Percentiles rank a stretch among this genome's conserved stretches.
These are phyloP conservation scores for Cercophora scortea DNA, from an alignment of 495 filamentous ascomycete genomes.

Conservation along the genomic window DNA sequence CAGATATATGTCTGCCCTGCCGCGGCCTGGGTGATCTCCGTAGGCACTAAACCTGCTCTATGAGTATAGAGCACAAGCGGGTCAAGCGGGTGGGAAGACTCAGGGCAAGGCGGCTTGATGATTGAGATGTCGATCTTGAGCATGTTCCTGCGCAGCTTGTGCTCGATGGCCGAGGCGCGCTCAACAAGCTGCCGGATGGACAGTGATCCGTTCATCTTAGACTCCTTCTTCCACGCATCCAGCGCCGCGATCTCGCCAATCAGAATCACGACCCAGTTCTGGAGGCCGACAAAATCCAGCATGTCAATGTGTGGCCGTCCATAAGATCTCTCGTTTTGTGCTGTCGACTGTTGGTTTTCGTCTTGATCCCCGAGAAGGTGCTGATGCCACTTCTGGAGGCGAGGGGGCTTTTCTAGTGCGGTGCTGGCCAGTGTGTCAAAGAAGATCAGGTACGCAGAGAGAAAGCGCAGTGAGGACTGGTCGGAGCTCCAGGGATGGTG, in stretches of 20 bases:
- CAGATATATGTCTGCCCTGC: slow-evolving; percentile 29
- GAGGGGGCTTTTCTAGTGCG: slow-evolving; percentile 29
- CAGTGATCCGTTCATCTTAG: slow-evolving; percentile 32
- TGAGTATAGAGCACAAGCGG: slow-evolving; percentile 5
- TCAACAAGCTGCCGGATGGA: slow-evolving; percentile 37
- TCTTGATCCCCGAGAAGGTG: slow-evolving; percentile 21
- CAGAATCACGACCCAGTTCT: slow-evolving; percentile 40
- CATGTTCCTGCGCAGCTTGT: slow-evolving; percentile 22
- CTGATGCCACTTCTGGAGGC: slow-evolving; percentile 31
- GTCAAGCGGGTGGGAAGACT: neutral
- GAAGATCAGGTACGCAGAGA: slow-evolving; percentile 38
- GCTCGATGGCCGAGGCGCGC: slow-evolving; percentile 33
- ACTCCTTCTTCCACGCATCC: slow-evolving; percentile 43
- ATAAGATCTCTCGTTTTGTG: slow-evolving; percentile 9
- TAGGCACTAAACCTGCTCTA: neutral
- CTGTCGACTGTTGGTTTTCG: slow-evolving; percentile 7
- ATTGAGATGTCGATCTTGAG: neutral
- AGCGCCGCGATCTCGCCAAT: slow-evolving; percentile 42
- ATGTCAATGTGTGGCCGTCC: slow-evolving; percentile 27
- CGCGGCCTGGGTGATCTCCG: neutral
- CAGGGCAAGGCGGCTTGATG: neutral
- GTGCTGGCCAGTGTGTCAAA: slow-evolving; percentile 45
- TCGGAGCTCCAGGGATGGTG: slow-evolving; percentile 34
- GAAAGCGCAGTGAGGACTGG: slow-evolving; percentile 47
- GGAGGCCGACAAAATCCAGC: slow-evolving; percentile 31